These are phyloP conservation scores for Phytophthora aleatoria DNA, from an alignment of 352 stramenopile species.

Conservation along the genomic window DNA sequence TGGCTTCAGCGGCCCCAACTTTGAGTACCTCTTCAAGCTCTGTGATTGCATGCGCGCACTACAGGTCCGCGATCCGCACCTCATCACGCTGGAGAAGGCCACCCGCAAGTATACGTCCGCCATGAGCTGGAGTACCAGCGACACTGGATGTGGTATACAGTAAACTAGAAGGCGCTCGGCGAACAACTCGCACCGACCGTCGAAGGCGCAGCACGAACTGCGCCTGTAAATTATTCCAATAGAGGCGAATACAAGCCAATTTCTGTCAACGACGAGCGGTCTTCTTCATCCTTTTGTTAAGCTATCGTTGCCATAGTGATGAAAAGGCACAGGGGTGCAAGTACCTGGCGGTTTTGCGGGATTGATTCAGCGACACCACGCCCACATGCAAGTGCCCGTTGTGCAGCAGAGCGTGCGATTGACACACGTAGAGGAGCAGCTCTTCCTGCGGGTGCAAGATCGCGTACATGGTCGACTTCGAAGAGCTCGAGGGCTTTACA, in stretches of 20 bases:
- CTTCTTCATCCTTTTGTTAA: neutral
- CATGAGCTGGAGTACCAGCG: constrained; percentile 45
- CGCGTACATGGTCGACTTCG: constrained; percentile 36
- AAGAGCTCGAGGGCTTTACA: constrained; percentile 36
- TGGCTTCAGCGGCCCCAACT: constrained; percentile 79
- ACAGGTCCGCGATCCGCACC: constrained; percentile 75
- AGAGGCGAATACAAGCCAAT: constrained; percentile 36
- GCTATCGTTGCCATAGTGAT: constrained; percentile 3
- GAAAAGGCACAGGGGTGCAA: constrained; percentile 3
- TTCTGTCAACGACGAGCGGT: constrained; percentile 20
- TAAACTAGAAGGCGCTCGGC: constrained; percentile 41
- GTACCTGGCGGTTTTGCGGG: neutral
- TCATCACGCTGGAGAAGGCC: constrained; percentile 72
- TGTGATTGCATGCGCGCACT: constrained; percentile 81
- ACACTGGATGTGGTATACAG: constrained; percentile 53
- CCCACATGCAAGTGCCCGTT: constrained; percentile 4
- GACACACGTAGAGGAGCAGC: constrained; percentile 42
- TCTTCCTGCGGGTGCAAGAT: constrained; percentile 32
- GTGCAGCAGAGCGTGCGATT: constrained; percentile 17
- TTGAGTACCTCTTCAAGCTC: constrained; percentile 86
- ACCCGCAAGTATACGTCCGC: constrained; percentile 62
- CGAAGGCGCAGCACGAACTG: constrained; percentile 17
- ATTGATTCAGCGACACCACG: no score
- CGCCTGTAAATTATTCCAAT: constrained; percentile 54
- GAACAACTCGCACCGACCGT: constrained; percentile 11